phyloP scores from a whole-genome alignment of 2,329 filamentous ascomycete genomes.

The Dactylonectria macrodidyma region DNA sequence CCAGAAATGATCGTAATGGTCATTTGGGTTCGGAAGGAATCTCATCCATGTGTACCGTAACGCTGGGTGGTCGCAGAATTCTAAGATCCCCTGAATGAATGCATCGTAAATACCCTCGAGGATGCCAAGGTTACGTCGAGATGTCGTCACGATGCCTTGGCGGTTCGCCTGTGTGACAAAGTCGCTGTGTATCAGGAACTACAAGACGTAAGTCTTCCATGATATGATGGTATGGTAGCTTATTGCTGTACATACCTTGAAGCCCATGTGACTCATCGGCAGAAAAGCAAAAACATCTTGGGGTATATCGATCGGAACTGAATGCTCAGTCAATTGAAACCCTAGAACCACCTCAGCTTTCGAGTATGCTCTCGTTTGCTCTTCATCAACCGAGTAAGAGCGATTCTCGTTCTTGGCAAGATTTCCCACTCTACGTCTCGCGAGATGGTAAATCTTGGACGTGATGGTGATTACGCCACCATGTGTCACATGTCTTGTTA shows the following conservation, averaged over 20 bases:
- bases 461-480: not conserved
- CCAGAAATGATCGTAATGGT: slow-evolving; percentile 16
- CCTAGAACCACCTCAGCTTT: not conserved
- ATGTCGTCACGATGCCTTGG: slow-evolving; percentile 16
- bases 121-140: slow-evolving; percentile 6
- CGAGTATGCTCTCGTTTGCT: not conserved
- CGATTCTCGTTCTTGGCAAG: slow-evolving; percentile 10
- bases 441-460: slow-evolving; percentile 9
- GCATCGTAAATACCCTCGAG: slow-evolving; percentile 8
- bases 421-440: not conserved
- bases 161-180: slow-evolving; percentile 16
- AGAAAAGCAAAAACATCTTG: slow-evolving; percentile 15
- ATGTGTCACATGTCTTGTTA: not conserved
- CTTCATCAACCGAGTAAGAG: not conserved
- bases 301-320: not conserved
- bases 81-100: slow-evolving; percentile 2
- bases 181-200: slow-evolving; percentile 18
- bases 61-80: slow-evolving; percentile 1
- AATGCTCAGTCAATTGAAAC: not conserved
- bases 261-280: slow-evolving; percentile 14
- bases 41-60: slow-evolving; percentile 19
- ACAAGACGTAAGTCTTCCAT: not conserved
- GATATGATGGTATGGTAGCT: not conserved
- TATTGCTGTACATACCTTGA: not conserved
- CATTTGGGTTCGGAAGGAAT: not conserved